A percentile compares a stretch with the other conserved stretches of the same genome.
Evolutionary conservation across 2,329 filamentous ascomycete genomes (phyloP).

Genomic region (Aschersonia sp.): DNA sequence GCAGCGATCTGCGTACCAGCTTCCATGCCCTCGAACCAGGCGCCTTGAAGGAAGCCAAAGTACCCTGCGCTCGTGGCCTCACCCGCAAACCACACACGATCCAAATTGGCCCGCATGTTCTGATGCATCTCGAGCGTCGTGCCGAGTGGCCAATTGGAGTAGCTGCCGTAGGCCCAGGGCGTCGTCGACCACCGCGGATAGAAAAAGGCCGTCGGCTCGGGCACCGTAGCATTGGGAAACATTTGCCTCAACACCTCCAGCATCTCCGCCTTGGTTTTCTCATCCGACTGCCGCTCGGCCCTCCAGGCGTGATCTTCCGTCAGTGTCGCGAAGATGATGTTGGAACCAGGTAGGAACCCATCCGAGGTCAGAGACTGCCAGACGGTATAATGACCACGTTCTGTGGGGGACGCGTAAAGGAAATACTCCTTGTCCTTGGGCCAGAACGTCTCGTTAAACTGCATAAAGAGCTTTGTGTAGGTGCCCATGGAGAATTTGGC

Average conservation of each 20-base stretch:
- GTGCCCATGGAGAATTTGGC: slow-evolving; percentile 54
- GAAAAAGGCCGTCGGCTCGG: slow-evolving; percentile 43
- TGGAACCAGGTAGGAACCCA: slow-evolving; percentile 44
- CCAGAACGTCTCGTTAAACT: slow-evolving; percentile 57
- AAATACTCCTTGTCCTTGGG: slow-evolving; percentile 25
- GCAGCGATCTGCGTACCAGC: slow-evolving; percentile 29
- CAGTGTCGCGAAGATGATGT: slow-evolving; percentile 53
- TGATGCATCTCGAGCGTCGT: slow-evolving; percentile 52
- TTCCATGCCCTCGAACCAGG: slow-evolving; percentile 40
- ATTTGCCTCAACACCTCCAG: slow-evolving; percentile 44
- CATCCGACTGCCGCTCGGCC: slow-evolving; percentile 44
- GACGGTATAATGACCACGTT: slow-evolving; percentile 34
- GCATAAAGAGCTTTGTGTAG: slow-evolving; percentile 60
- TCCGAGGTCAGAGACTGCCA: slow-evolving; percentile 47
- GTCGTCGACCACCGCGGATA: slow-evolving; percentile 31
- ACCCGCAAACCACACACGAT: slow-evolving; percentile 48
- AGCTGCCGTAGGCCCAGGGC: slow-evolving; percentile 40
- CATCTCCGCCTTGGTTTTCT: slow-evolving; percentile 39
- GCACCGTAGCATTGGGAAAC: slow-evolving; percentile 42
- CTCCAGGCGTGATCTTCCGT: slow-evolving; percentile 40
- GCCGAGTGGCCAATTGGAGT: slow-evolving; percentile 53
- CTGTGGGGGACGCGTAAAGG: slow-evolving; percentile 26
- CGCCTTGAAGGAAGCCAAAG: slow-evolving; percentile 52
- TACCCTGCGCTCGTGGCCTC: slow-evolving; percentile 49
- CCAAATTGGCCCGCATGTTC: slow-evolving; percentile 51